Percentiles rank a stretch among this genome's conserved stretches.
Evolutionary conservation across 2,329 filamentous ascomycete genomes (phyloP).

Genomic region (Nemania diffusa): DNA sequence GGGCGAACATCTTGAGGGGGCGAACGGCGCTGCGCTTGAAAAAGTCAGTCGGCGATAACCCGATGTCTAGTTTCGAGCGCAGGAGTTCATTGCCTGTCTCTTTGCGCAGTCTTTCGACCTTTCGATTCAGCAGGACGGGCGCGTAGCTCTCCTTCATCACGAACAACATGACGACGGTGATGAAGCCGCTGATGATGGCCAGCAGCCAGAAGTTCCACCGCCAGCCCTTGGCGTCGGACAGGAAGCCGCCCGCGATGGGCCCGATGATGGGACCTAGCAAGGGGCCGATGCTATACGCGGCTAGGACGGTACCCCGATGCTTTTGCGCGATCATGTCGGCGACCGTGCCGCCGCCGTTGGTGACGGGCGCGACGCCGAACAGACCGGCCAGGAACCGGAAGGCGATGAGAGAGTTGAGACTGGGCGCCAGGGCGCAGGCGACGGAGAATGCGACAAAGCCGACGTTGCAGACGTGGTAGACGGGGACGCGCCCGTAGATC

Average conservation of each 20-base stretch:
- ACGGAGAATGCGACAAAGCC: constrained; percentile 56
- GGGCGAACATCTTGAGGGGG: constrained; percentile 53
- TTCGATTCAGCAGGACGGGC: constrained; percentile 51
- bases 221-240: constrained; percentile 49
- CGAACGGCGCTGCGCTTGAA: constrained; percentile 51
- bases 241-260: constrained; percentile 51
- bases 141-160: constrained; percentile 54
- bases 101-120: constrained; percentile 52
- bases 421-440: constrained; percentile 62
- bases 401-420: constrained; percentile 62
- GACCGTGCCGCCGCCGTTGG: constrained; percentile 73
- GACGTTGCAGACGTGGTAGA: constrained; percentile 61
- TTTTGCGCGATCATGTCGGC: constrained; percentile 69
- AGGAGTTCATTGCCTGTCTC: constrained; percentile 59
- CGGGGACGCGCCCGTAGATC: constrained; percentile 64
- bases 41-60: constrained; percentile 45
- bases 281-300: constrained; percentile 49
- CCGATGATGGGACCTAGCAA: constrained; percentile 51
- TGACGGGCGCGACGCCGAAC: constrained; percentile 70
- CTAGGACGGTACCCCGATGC: constrained; percentile 60
- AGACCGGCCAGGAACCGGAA: constrained; percentile 71
- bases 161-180: constrained; percentile 47
- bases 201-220: constrained; percentile 54
- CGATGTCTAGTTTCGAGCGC: constrained; percentile 60
- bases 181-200: constrained; percentile 46